phyloP scores from a whole-genome alignment of 176 grass and related monocot species.

The Hsuehochloa calcarea region DNA sequence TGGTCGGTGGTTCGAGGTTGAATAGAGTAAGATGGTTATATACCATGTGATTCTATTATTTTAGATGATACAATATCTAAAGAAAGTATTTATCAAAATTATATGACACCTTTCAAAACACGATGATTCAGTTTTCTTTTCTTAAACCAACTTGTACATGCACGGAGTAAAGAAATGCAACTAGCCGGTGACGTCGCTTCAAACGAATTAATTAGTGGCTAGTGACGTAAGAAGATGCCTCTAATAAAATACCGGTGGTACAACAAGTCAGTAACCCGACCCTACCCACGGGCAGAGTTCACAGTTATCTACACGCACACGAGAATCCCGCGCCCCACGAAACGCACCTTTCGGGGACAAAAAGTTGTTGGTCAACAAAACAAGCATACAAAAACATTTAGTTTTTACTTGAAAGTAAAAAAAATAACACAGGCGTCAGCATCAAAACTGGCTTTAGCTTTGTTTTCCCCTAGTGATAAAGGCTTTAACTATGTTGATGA shows the following conservation, averaged over 20 bases:
- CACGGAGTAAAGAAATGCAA: not conserved
- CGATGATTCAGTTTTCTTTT: too few species aligned
- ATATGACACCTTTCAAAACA: too few species aligned
- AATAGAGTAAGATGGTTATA: too few species aligned
- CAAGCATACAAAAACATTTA: not conserved
- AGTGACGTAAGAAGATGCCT: slow-evolving; percentile 24
- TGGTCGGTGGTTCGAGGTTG: too few species aligned
- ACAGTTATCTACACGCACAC: not conserved
- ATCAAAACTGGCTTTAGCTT: not conserved
- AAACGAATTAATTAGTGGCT: not conserved
- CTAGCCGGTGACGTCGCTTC: not conserved
- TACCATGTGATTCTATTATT: too few species aligned
- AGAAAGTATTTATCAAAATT: too few species aligned
- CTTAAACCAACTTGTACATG: too few species aligned
- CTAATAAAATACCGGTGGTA: not conserved
- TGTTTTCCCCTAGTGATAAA: not conserved
- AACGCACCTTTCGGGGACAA: not conserved
- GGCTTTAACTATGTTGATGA: not conserved
- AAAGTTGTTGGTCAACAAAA: not conserved
- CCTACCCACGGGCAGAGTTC: not conserved
- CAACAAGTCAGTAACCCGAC: not conserved
- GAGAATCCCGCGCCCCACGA: not conserved
- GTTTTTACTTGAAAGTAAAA: not conserved
- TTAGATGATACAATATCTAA: too few species aligned
- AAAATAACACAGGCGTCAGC: not conserved